Evolutionary conservation across 2,329 filamentous ascomycete species (phyloP).

Genomic region (Berkeleyomyces rouxiae): DNA sequence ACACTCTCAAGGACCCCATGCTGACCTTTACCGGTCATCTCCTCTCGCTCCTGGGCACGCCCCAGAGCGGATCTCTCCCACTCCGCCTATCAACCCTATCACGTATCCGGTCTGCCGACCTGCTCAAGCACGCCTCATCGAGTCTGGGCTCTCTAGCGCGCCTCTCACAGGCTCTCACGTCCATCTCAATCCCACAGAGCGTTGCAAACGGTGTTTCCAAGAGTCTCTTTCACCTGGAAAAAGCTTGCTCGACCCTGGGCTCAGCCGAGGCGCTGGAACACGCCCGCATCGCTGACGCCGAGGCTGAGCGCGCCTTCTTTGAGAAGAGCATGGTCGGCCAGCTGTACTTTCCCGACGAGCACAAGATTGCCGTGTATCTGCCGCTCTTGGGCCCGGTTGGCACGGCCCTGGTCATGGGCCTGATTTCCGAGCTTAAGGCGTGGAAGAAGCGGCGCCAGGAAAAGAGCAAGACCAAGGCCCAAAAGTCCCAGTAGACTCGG

Average conservation of each 20-base stretch:
- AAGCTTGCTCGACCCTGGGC: slow-evolving; percentile 57
- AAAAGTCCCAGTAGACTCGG: slow-evolving; percentile 21
- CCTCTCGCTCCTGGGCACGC: slow-evolving; percentile 71
- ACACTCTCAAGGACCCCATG: slow-evolving; percentile 61
- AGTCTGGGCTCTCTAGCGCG: slow-evolving; percentile 86
- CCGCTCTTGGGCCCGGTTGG: slow-evolving; percentile 80
- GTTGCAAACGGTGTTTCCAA: slow-evolving; percentile 75
- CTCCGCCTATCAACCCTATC: slow-evolving; percentile 70
- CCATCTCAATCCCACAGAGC: slow-evolving; percentile 75
- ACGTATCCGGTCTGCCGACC: slow-evolving; percentile 69
- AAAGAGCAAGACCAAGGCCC: slow-evolving; percentile 22
- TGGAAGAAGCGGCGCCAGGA: slow-evolving; percentile 34
- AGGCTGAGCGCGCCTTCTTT: slow-evolving; percentile 89
- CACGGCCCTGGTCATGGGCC: slow-evolving; percentile 71
- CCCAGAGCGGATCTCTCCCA: slow-evolving; percentile 66
- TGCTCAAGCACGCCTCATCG: slow-evolving; percentile 78
- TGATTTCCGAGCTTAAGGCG: slow-evolving; percentile 63
- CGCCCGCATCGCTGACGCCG: slow-evolving; percentile 69
- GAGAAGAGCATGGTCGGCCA: slow-evolving; percentile 99
- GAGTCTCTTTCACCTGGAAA: slow-evolving; percentile 60
- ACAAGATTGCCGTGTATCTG: slow-evolving; percentile 92
- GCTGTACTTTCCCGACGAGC: slow-evolving; percentile 95
- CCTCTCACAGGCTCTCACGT: slow-evolving; percentile 65
- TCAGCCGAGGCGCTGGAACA: slow-evolving; percentile 53
- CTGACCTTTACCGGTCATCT: slow-evolving; percentile 84